A percentile compares a stretch with the other conserved stretches of the same genome.
phyloP scores from a whole-genome alignment of 192 early-diverging fungal species.

The Umbelopsis isabellina region DNA sequence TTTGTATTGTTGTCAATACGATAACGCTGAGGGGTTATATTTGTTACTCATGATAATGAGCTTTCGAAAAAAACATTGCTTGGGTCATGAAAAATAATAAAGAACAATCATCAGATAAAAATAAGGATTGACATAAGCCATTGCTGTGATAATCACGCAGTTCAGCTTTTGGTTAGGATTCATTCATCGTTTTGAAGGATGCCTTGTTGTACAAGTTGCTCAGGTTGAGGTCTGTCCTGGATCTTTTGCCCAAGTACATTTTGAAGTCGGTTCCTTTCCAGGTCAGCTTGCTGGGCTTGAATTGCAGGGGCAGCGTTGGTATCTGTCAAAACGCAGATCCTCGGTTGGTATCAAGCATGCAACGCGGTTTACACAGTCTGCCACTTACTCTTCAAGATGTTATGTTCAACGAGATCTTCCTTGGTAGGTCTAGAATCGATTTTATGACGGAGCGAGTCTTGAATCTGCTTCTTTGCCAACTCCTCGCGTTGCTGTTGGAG shows the following conservation, averaged over 20 bases:
- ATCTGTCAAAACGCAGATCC: slow-evolving; percentile 25
- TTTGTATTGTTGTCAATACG: no score
- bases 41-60: no score
- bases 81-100: no score
- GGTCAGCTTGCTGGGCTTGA: slow-evolving; percentile 46
- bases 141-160: background rate
- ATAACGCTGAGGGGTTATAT: no score
- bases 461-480: slow-evolving; percentile 48
- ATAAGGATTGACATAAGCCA: no score
- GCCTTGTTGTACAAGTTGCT: slow-evolving; percentile 57
- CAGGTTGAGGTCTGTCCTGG: slow-evolving; percentile 45
- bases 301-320: slow-evolving; percentile 52
- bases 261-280: slow-evolving; percentile 49
- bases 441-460: slow-evolving; percentile 62
- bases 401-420: slow-evolving; percentile 56
- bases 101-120: no score
- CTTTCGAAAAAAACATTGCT: no score
- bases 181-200: slow-evolving; percentile 48
- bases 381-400: slow-evolving; percentile 52
- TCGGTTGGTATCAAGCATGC: background rate
- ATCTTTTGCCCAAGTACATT: slow-evolving; percentile 53
- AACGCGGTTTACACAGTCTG: background rate
- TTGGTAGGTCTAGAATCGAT: slow-evolving; percentile 56
- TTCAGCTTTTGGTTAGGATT: background rate
- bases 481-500: slow-evolving; percentile 53